Evolutionary conservation across 108 stramenopile species (phyloP).

Genomic region (Cyclostephanos invisitatus): DNA sequence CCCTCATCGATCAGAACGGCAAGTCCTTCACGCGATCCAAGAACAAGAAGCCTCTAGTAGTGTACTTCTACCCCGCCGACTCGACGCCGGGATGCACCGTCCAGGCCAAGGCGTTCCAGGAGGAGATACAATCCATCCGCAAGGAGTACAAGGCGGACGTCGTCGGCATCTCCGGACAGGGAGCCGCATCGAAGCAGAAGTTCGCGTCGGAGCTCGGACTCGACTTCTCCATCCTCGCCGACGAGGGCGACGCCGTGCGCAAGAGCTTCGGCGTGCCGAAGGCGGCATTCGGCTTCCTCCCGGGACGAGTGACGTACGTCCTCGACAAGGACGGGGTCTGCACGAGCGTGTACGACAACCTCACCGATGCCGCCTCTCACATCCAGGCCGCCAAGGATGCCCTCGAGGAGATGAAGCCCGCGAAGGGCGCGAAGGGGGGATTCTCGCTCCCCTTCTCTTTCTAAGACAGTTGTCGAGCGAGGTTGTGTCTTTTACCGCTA

Average conservation of each 20-base stretch:
- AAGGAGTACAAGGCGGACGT: slow-evolving; percentile 76
- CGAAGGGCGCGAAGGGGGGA: not conserved
- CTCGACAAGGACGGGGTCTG: slow-evolving; percentile 74
- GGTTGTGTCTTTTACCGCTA: too few relatives aligned
- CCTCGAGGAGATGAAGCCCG: slow-evolving; percentile 47
- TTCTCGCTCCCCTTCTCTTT: slow-evolving; percentile 2
- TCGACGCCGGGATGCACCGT: slow-evolving; percentile 81
- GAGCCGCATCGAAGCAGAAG: slow-evolving; percentile 72
- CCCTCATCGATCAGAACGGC: slow-evolving; percentile 77
- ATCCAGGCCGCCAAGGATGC: slow-evolving; percentile 70
- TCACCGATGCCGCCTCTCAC: slow-evolving; percentile 74
- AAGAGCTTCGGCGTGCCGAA: slow-evolving; percentile 71
- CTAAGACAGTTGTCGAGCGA: not conserved
- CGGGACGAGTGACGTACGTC: slow-evolving; percentile 82
- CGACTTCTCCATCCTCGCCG: slow-evolving; percentile 77
- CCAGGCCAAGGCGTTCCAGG: slow-evolving; percentile 72
- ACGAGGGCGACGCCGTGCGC: slow-evolving; percentile 70
- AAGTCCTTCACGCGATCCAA: slow-evolving; percentile 72
- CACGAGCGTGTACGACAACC: slow-evolving; percentile 64
- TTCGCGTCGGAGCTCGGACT: slow-evolving; percentile 77
- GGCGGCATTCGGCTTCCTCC: slow-evolving; percentile 72
- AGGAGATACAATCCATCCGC: slow-evolving; percentile 67
- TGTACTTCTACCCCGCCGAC: slow-evolving; percentile 85
- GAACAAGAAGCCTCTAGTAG: slow-evolving; percentile 81
- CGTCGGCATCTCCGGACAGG: slow-evolving; percentile 82